Base-by-base conservation (phyloP, 2,329 filamentous ascomycete genomes). In the Paraconiothyrium sp. region DNA sequence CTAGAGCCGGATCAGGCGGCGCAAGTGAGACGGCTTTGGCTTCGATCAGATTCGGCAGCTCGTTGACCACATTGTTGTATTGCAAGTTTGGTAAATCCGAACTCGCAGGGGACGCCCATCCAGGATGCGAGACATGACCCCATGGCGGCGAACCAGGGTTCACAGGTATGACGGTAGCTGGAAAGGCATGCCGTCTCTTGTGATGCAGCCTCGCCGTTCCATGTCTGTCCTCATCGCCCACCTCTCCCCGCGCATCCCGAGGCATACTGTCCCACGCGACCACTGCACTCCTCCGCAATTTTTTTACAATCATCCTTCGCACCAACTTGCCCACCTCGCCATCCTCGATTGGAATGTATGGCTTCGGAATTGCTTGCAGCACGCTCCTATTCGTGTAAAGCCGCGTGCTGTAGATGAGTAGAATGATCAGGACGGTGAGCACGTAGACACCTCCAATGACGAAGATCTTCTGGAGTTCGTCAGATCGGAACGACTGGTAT, bases 1-100 rank as follows among this genome's bases (percentile, higher is more conserved):
- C 74, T 27, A 79, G 70, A 3, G 80, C 76, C 4, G 84, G 83
- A 66, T 85, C 84, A 0, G 84, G 82, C 34, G 90, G 92, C 0
- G 91, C 92, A 41, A 97, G 85, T 0, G 92, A 93, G n/a, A 97
- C 88, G 0, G 93, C 94, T 77, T 94, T 94, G 10, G 92, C 94
- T 81, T 98, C 94, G 65, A 98, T 92, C 32, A 98, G 84, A 73
- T 96, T 90, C 1, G 94, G 92, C 27, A 99, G 84, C 78, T 98
- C 94, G 41, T 86, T 85, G 20, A 97, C 84, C 27, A 99, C 92
- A 1, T 89, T 88, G 69, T 85, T 86, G 78, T 97, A 98, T 66
- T 96, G 89, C n/a, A 98, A 80, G 72, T 92, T 88, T 4, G 92
- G 89, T 20, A 95, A 81, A 72, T 95, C 91, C 9, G 86, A 82